These are phyloP conservation scores for Cryomyces antarcticus DNA, from an alignment of 495 filamentous ascomycete genomes.

Conservation along the genomic window DNA sequence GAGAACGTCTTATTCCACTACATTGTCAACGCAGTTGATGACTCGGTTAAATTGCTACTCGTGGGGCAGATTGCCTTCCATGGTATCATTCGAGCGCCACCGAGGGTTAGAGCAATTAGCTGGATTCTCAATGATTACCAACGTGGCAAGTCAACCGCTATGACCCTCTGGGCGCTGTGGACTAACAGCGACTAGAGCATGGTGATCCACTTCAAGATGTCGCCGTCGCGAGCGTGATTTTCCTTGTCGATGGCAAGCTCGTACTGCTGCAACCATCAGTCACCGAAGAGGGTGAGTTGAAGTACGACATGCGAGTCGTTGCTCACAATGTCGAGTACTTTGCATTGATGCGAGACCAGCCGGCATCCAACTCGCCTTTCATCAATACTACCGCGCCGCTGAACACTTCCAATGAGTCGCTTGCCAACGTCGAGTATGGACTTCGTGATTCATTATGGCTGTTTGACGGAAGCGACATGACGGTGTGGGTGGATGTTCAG, in stretches of 20 bases:
- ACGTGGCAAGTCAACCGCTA: conserved; percentile 32
- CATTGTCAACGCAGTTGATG: conserved; percentile 48
- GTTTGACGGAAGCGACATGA: conserved; percentile 66
- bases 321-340: conserved; percentile 94
- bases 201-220: conserved; percentile 96
- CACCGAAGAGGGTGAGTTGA: conserved; percentile 54
- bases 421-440: conserved; percentile 21
- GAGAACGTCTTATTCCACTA: conserved; percentile 94
- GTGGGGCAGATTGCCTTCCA: conserved; percentile 94
- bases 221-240: conserved; percentile 77
- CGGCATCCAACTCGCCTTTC: conserved; percentile 11
- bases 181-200: conserved; percentile 29
- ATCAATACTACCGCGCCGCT: neutral
- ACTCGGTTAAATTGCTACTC: conserved; percentile 56
- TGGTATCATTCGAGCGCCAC: conserved; percentile 85
- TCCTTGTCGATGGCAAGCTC: conserved; percentile 88
- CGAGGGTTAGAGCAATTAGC: conserved; percentile 76
- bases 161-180: neutral
- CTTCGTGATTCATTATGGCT: conserved; percentile 83
- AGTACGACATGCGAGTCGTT: conserved; percentile 96
- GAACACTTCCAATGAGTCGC: conserved; percentile 8
- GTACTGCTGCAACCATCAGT: conserved; percentile 76
- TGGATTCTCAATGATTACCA: conserved; percentile 93
- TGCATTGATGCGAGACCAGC: conserved; percentile 69
- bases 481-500: conserved; percentile 80